These are phyloP conservation scores for Globisporangium perplexum DNA, from an alignment of 352 stramenopile species.

Conservation along the genomic window DNA sequence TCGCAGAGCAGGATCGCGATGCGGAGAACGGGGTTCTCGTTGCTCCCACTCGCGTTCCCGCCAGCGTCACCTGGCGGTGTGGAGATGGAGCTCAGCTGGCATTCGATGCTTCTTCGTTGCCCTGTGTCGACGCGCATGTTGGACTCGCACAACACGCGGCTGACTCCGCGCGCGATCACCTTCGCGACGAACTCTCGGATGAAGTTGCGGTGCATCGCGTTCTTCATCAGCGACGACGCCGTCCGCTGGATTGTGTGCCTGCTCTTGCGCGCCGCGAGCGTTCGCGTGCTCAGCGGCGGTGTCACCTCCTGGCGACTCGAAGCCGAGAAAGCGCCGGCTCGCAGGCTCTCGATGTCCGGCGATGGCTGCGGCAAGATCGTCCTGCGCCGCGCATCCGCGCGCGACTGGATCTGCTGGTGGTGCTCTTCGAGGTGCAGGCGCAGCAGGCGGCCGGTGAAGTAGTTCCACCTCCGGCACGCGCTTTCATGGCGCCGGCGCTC, in stretches of 20 bases:
- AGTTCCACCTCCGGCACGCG: slow-evolving; percentile 29
- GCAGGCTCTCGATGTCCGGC: background rate
- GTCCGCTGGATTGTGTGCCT: background rate
- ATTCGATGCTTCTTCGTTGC: background rate
- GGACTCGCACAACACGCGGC: slow-evolving; percentile 27
- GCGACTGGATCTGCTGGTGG: slow-evolving; percentile 5
- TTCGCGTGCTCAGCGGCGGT: background rate
- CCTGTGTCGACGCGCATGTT: slow-evolving; percentile 17
- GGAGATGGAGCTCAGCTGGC: background rate
- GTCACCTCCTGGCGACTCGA: background rate
- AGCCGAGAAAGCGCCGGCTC: background rate
- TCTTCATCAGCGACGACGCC: slow-evolving; percentile 11
- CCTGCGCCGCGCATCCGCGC: slow-evolving; percentile 3
- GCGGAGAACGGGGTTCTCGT: slow-evolving; percentile 10
- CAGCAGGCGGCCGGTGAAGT: slow-evolving; percentile 25
- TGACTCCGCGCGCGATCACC: slow-evolving; percentile 19
- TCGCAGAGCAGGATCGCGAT: slow-evolving; percentile 34
- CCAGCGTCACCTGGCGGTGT: background rate
- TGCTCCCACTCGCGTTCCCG: no score
- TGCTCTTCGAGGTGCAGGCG: slow-evolving; percentile 12
- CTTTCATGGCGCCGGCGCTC: slow-evolving; percentile 26
- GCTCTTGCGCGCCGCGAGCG: background rate
- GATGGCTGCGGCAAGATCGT: background rate
- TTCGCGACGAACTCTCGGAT: slow-evolving; percentile 29
- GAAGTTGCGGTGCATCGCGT: slow-evolving; percentile 16